A percentile compares a stretch with the other conserved stretches of the same genome.
Evolutionary conservation across 2,329 filamentous ascomycete genomes (phyloP).

Genomic region (Alternaria sp.): DNA sequence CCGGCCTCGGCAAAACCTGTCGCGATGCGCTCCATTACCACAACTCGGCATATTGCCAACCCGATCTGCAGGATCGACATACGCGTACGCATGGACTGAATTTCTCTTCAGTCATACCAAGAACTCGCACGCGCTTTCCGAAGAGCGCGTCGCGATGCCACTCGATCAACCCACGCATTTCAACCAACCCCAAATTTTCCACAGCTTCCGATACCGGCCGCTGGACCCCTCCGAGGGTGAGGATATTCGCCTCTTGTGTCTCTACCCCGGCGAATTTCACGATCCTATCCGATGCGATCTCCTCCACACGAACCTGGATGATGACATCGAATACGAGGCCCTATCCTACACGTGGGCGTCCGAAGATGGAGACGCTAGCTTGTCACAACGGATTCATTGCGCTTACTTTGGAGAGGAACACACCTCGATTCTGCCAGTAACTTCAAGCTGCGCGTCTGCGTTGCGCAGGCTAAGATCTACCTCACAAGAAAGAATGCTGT

Average conservation of each 20-base stretch:
- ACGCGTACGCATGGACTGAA: slow-evolving; percentile 10
- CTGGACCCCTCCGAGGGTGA: slow-evolving; percentile 10
- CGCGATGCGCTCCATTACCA: slow-evolving; percentile 6
- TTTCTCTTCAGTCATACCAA: slow-evolving; percentile 13
- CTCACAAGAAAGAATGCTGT: slow-evolving; percentile 10
- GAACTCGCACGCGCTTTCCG: slow-evolving; percentile 10
- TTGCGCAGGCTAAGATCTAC: slow-evolving; percentile 12
- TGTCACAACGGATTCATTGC: slow-evolving; percentile 12
- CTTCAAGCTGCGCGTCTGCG: slow-evolving; percentile 18
- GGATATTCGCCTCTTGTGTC: slow-evolving; percentile 11
- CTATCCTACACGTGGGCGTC: slow-evolving; percentile 30
- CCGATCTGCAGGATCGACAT: slow-evolving; percentile 13
- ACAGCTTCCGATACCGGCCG: slow-evolving; percentile 9
- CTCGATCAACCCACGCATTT: neutral
- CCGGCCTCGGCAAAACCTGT: slow-evolving; percentile 1
- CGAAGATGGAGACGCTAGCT: slow-evolving; percentile 18
- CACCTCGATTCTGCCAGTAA: slow-evolving; percentile 3
- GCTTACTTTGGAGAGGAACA: slow-evolving; percentile 12
- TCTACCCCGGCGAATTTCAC: slow-evolving; percentile 11
- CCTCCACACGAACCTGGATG: slow-evolving; percentile 8
- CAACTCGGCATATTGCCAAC: slow-evolving; percentile 6
- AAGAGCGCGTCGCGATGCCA: slow-evolving; percentile 12
- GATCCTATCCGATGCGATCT: slow-evolving; percentile 15
- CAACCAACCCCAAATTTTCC: neutral
- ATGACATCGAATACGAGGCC: slow-evolving; percentile 26